These are phyloP conservation scores for Stenocarpella maydis DNA, from an alignment of 2,329 filamentous ascomycete species.

Conservation along the genomic window DNA sequence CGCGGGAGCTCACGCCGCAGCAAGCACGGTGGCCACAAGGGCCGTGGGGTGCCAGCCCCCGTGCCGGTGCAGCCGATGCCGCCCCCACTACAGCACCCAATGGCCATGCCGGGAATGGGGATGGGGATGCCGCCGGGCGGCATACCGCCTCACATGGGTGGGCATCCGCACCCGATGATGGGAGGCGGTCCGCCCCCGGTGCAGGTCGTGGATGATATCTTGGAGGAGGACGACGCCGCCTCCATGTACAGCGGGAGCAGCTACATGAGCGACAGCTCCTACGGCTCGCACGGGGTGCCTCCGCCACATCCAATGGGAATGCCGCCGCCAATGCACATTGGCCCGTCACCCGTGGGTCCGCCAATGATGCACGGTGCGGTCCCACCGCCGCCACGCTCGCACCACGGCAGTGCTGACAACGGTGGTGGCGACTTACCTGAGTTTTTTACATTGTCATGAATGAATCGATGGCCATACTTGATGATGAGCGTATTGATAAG, in stretches of 20 bases:
- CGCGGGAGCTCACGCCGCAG: constrained; percentile 29
- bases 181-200: constrained; percentile 10
- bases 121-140: constrained; percentile 17
- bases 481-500: neutral
- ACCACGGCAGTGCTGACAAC: neutral
- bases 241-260: constrained; percentile 26
- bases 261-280: constrained; percentile 27
- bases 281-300: constrained; percentile 10
- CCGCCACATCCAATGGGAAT: constrained; percentile 16
- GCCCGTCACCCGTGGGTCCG: neutral
- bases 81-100: constrained; percentile 8
- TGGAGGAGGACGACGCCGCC: constrained; percentile 23
- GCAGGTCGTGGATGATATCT: constrained; percentile 3
- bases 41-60: neutral
- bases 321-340: constrained; percentile 28
- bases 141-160: constrained; percentile 13
- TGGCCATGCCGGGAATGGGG: constrained; percentile 7
- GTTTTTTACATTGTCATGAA: constrained; percentile 18
- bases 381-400: neutral
- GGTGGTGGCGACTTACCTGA: constrained; percentile 19
- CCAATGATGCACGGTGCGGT: constrained; percentile 13
- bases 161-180: constrained; percentile 2
- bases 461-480: neutral
- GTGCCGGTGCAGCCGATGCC: constrained; percentile 23
- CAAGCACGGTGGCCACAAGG: constrained; percentile 27